Base-by-base conservation (phyloP, 495 filamentous ascomycete genomes). In the Xylaria cubensis region DNA sequence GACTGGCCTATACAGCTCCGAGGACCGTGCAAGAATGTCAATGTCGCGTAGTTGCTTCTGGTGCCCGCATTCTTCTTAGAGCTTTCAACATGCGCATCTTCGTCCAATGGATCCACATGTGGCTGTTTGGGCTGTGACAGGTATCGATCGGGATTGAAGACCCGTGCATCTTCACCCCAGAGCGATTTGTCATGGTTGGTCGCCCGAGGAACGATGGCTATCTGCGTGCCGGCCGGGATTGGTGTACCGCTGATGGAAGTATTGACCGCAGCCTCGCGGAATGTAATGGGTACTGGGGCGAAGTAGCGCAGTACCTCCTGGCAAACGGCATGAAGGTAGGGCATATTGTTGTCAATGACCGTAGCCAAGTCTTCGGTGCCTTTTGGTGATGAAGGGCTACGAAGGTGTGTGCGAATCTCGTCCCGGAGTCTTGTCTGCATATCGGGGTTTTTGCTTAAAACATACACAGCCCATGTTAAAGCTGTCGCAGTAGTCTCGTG, bases 401-500 rank as follows among this genome's bases (percentile, higher is more conserved):
- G 91, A 4, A 94, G 85, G 10, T 86, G 78, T 2, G 83, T 72
- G 69, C 88, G 87, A 44, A 85, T 74, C 72, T 85, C 83, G n/a
- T 73, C 73, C 0, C 82, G 80, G 21, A 85, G 78, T 13, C 67
- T 71, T 1, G 63, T 71, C 68, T 84, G 83, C 21, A 84, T 70
- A 0, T 81, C 79, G 9, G 76, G 80, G 46, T 82, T 71, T 9
- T 80, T 74, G 50, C 80, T 80, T 34, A 84, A 77, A 41, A 79
- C 50, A 59, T 82, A 81, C 5, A 83, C 55, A 0, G 80, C 80
- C 83, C 81, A 85, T 0, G 75, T 80, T 72, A 85, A 76, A 0
- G 81, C 74, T 1, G 80, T 80, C 9, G 82, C 80, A 4, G 82
- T 81, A 4, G 80, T 82, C 82, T 93, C 93, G 75, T 95, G 93